phyloP scores from a whole-genome alignment of 192 early-diverging fungal species.

The Entomortierella parvispora region DNA sequence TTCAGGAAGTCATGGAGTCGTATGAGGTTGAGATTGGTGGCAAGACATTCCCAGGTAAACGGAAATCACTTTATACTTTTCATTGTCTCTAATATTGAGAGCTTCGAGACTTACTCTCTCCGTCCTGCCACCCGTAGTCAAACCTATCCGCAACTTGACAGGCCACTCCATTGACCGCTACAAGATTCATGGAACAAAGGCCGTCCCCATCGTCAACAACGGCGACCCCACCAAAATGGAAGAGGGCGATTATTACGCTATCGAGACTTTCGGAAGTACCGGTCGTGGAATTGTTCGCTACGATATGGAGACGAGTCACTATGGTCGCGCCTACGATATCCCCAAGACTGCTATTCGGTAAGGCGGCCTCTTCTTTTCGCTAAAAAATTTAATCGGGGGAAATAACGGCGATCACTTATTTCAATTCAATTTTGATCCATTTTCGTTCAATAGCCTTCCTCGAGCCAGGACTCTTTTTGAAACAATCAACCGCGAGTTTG shows the following conservation, averaged over 20 bases:
- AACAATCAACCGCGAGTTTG: conserved; percentile 90
- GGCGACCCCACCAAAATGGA: conserved; percentile 93
- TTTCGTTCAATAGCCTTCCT: conserved; percentile 59
- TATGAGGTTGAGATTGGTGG: conserved; percentile 96
- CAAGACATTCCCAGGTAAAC: conserved; percentile 81
- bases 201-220: conserved; percentile 93
- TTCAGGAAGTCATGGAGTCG: conserved; percentile 98
- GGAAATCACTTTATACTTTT: conserved; percentile 1
- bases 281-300: conserved; percentile 89
- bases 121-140: conserved; percentile 62
- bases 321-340: conserved; percentile 70
- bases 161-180: conserved; percentile 96
- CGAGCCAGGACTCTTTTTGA: conserved; percentile 78
- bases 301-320: conserved; percentile 93
- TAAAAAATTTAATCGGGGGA: too few species aligned
- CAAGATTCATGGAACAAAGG: conserved; percentile 93
- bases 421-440: conserved; percentile 3
- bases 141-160: conserved; percentile 94
- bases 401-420: too few species aligned
- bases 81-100: conserved; percentile 15
- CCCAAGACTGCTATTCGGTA: conserved; percentile 72
- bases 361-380: background rate
- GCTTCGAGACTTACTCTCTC: too few species aligned
- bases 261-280: conserved; percentile 98
- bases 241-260: conserved; percentile 92